Conservation (phyloP, 164 flowering plant genomes). For the Kingdonia uniflora region DNA sequence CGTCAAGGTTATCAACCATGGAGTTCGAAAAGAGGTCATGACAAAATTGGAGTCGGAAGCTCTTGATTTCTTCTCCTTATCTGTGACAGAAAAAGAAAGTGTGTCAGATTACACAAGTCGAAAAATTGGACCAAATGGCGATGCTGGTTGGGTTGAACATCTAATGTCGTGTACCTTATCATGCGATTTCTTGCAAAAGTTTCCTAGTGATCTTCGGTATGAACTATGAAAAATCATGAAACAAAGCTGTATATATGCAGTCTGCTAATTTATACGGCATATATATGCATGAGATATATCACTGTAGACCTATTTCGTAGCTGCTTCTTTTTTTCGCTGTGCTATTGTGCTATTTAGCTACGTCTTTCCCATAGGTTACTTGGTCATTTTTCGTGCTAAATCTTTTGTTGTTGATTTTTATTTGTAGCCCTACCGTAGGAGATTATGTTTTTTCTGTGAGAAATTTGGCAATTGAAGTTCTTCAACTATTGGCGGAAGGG, state of each 20-base stretch:
- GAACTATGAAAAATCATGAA: background rate
- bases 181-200: background rate
- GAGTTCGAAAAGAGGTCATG: conserved; percentile 48
- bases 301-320: too few species aligned
- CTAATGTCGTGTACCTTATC: conserved; percentile 38
- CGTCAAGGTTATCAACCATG: conserved; percentile 79
- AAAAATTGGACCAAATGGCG: conserved; percentile 74
- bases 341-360: too few species aligned
- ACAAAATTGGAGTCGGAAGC: conserved; percentile 42
- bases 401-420: background rate
- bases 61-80: conserved; percentile 40
- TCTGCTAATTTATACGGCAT: background rate
- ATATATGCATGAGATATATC: too few species aligned
- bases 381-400: too few species aligned
- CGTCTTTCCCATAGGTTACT: too few species aligned
- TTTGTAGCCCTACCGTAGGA: conserved; percentile 27
- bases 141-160: conserved; percentile 90
- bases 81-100: conserved; percentile 53
- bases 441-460: conserved; percentile 44
- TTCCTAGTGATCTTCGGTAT: background rate
- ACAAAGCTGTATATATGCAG: background rate
- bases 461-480: conserved; percentile 35
- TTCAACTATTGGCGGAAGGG: conserved; percentile 65
- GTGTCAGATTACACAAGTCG: conserved; percentile 67
- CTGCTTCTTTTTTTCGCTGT: too few species aligned